Base-by-base conservation (phyloP, 495 filamentous ascomycete species). In the Ascodesmis nigricans region DNA sequence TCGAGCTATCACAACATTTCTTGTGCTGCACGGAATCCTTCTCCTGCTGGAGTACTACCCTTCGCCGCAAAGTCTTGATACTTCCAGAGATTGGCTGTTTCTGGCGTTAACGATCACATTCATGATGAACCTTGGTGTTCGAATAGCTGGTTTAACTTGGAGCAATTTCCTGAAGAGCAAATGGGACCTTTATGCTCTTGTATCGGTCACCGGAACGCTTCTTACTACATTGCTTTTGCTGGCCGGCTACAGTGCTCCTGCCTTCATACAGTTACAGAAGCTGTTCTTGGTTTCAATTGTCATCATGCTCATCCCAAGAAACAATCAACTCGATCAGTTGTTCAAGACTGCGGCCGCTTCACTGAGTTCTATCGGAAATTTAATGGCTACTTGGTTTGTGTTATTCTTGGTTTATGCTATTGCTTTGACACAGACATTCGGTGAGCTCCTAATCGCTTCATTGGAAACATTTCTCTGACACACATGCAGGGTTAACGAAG, bases 281-380 rank as follows among this genome's bases (percentile, higher is more conserved):
- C 66, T 91, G 11, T 92, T 91, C 52, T 60, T 99, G 25, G 87
- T 95, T 29, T 73, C 80, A 14, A 73, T 95, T 39, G 73, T 87
- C 1, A 65, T 95, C 14, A 62, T 99, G 39, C 69, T 99, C 29
- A 99, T 99, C 37, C 87, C 87, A 6, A 69, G 87, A 4, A 99
- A 95, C 54, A 87, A 99, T 43, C 82, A 91, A 30, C 71, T 99
- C 7, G 87, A 99, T 49, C 87, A 99, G 53, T 71, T 99, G 4
- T 99, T 95, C 69, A 99, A 99, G 57, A 99, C 87, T 10, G 90
- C 90, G 2, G 90, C 87, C 36, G 87, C 87, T 26, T 82, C 74
- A 69, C 58, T 99, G 21, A 73, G 76, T 1, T 72, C 76, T 9
- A 95, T 99, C 48, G 69, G 74, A 35, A 99, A 92, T 50, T 63